Percentiles rank a stretch among this genome's conserved stretches.
phyloP scores from a whole-genome alignment of 2,329 filamentous ascomycete genomes.

The Cytospora chrysosperma region DNA sequence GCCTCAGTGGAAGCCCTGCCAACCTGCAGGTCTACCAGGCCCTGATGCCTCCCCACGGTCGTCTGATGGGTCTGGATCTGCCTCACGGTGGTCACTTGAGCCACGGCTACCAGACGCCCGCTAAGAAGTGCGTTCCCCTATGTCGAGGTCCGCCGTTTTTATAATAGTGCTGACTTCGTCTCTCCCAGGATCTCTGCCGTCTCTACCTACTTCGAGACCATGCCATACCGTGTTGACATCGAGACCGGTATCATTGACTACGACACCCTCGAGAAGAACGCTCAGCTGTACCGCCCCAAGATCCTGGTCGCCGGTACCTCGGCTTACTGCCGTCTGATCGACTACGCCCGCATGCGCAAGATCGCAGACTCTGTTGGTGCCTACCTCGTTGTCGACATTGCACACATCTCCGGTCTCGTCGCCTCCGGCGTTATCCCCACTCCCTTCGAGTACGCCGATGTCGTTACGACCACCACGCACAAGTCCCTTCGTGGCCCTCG shows the following conservation, averaged over 20 bases:
- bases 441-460: slow-evolving; percentile 88
- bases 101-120: slow-evolving; percentile 96
- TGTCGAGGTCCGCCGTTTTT: background rate
- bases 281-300: slow-evolving; percentile 91
- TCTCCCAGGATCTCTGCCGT: slow-evolving; percentile 78
- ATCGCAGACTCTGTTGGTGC: slow-evolving; percentile 92
- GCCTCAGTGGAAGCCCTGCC: slow-evolving; percentile 86
- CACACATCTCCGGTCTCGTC: slow-evolving; percentile 95
- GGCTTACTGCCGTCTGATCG: slow-evolving; percentile 96
- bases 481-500: slow-evolving; percentile 97
- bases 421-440: slow-evolving; percentile 90
- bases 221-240: slow-evolving; percentile 89
- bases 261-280: slow-evolving; percentile 85
- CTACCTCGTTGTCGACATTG: slow-evolving; percentile 97
- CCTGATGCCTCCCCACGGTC: slow-evolving; percentile 91
- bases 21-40: slow-evolving; percentile 99
- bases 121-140: slow-evolving; percentile 69
- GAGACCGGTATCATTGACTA: slow-evolving; percentile 97
- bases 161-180: background rate
- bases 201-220: slow-evolving; percentile 98
- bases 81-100: slow-evolving; percentile 93
- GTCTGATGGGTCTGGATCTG: slow-evolving; percentile 94
- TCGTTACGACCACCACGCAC: slow-evolving; percentile 98
- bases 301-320: slow-evolving; percentile 94
- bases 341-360: slow-evolving; percentile 94